A percentile compares a stretch with the other conserved stretches of the same genome.
phyloP scores from a whole-genome alignment of 78 protist genomes.

The Bodo saltans region DNA sequence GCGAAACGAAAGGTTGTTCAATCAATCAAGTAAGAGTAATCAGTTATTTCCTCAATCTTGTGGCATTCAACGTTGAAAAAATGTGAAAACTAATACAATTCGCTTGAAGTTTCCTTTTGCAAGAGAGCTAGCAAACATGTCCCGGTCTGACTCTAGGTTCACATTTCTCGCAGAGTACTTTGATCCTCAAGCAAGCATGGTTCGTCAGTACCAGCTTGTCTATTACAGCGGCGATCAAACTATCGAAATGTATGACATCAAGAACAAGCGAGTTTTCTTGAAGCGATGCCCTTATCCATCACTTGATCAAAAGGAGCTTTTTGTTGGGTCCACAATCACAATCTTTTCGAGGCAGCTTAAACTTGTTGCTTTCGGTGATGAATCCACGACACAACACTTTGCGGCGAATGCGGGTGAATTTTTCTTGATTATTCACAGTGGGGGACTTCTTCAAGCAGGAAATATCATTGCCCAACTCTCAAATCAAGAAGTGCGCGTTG shows the following conservation, averaged over 20 bases:
- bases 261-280: constrained; percentile 46
- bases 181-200: constrained; percentile 47
- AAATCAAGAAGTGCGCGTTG: neutral
- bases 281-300: constrained; percentile 46
- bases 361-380: constrained; percentile 50
- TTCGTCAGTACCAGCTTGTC: constrained; percentile 44
- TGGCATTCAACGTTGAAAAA: neutral
- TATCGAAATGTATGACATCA: constrained; percentile 68
- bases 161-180: constrained; percentile 51
- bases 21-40: neutral
- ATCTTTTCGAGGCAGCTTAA: constrained; percentile 54
- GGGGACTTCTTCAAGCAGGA: neutral
- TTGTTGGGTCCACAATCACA: constrained; percentile 43
- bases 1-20: neutral
- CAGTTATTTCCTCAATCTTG: no score
- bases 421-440: neutral
- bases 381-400: constrained; percentile 2
- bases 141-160: no score
- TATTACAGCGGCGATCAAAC: constrained; percentile 46
- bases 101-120: no score
- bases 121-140: no score
- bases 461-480: neutral
- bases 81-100: no score
- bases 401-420: neutral
- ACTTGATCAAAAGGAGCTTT: constrained; percentile 30